Conservation (phyloP, 169 alveolate species). For the Cryptosporidium bovis region DNA sequence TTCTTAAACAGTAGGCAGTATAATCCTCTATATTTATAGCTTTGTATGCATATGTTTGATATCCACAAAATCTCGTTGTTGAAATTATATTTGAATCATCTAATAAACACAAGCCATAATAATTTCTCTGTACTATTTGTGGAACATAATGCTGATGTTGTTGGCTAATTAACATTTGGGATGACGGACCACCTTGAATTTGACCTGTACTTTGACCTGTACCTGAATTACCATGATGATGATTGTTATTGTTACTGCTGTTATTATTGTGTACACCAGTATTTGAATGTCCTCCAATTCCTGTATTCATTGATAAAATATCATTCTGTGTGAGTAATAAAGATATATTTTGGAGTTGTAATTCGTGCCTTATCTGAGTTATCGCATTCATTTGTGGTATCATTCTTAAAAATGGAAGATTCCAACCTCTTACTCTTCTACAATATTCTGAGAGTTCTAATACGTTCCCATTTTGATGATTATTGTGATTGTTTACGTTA, state of each 20-base stretch:
- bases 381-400: conserved; percentile 73
- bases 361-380: conserved; percentile 62
- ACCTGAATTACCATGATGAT: conserved; percentile 1
- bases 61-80: conserved; percentile 69
- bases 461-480: conserved; percentile 1
- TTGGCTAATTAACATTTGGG: neutral
- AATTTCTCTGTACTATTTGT: conserved; percentile 48
- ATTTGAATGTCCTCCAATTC: too few species aligned
- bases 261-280: too few species aligned
- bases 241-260: neutral
- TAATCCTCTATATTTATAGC: conserved; percentile 68
- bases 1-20: conserved; percentile 59
- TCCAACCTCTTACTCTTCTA: conserved; percentile 73
- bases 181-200: neutral
- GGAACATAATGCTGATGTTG: conserved; percentile 50
- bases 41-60: conserved; percentile 69
- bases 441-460: conserved; percentile 63
- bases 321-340: conserved; percentile 54
- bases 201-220: conserved; percentile 12
- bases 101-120: conserved; percentile 47
- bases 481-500: neutral
- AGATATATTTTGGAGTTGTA: conserved; percentile 63
- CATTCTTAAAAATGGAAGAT: conserved; percentile 58
- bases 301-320: conserved; percentile 1
- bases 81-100: conserved; percentile 56